Conservation (phyloP, 331 rosid species). For the Quercus lobata region DNA sequence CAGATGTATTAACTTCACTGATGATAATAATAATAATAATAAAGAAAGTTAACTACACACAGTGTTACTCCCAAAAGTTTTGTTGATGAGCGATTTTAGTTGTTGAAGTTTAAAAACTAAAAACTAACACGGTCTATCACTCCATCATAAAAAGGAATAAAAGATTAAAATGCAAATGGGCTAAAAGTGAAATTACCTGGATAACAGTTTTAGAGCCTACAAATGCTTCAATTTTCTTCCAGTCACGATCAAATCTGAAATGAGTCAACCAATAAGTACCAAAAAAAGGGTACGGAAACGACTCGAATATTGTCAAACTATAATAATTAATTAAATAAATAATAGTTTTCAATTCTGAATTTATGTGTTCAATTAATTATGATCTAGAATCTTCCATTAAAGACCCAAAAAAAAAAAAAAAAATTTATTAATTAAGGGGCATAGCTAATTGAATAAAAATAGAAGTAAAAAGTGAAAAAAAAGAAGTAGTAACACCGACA, state of each 20-base stretch:
- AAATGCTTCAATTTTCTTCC: slow-evolving; percentile 99
- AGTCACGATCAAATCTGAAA: slow-evolving; percentile 93
- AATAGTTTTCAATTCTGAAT: neutral
- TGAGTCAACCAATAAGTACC: slow-evolving; percentile 7
- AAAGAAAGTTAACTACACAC: too few species aligned
- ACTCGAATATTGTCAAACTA: too few species aligned
- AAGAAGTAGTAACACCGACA: neutral
- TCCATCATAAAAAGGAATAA: too few species aligned
- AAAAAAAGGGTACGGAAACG: neutral
- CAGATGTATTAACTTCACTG: neutral
- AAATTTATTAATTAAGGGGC: too few species aligned
- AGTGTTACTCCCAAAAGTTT: too few species aligned
- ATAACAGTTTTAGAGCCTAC: slow-evolving; percentile 92
- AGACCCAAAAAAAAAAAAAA: neutral
- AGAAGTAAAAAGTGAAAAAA: neutral
- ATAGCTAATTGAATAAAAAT: too few species aligned
- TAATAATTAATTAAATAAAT: neutral
- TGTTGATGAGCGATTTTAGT: too few species aligned
- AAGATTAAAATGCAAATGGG: too few species aligned
- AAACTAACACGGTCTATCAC: too few species aligned
- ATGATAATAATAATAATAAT: too few species aligned
- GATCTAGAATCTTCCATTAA: slow-evolving; percentile 1
- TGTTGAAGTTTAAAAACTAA: too few species aligned
- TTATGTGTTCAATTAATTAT: neutral
- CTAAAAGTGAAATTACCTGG: slow-evolving; percentile 52